phyloP scores from a whole-genome alignment of 768 basidiomycete genomes.

The Pulveroboletus frians region DNA sequence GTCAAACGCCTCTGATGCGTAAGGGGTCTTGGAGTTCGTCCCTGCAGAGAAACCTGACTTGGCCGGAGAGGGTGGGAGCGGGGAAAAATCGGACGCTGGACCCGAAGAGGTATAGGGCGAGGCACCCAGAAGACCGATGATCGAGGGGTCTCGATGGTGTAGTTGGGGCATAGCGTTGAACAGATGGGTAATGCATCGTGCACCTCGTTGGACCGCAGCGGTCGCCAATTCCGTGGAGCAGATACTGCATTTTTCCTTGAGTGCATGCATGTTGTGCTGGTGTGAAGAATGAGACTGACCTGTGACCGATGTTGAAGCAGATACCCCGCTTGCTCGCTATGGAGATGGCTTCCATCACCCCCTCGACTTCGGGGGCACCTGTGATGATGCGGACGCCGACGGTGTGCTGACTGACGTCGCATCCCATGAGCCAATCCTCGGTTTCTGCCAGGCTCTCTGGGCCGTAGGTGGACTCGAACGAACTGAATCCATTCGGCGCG shows the following conservation, averaged over 20 bases:
- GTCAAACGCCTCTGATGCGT: conserved; percentile 59
- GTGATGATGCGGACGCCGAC: conserved; percentile 77
- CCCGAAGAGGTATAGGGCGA: conserved; percentile 55
- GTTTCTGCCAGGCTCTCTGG: conserved; percentile 53
- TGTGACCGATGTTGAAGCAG: conserved; percentile 85
- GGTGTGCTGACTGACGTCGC: conserved; percentile 22
- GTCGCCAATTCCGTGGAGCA: conserved; percentile 73
- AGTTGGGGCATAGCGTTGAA: conserved; percentile 93
- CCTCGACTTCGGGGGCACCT: conserved; percentile 79
- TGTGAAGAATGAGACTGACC: conserved; percentile 37
- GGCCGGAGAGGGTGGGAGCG: conserved; percentile 14
- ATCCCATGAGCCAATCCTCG: conserved; percentile 63
- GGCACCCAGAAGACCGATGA: conserved; percentile 82
- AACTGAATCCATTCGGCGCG: conserved; percentile 56
- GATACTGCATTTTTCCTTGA: conserved; percentile 39
- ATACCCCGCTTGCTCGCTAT: conserved; percentile 61
- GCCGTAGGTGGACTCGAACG: conserved; percentile 76
- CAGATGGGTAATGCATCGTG: conserved; percentile 83
- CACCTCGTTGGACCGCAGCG: conserved; percentile 64
- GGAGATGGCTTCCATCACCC: conserved; percentile 67
- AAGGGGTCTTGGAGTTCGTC: conserved; percentile 16
- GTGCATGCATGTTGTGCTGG: neutral
- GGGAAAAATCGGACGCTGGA: conserved; percentile 31
- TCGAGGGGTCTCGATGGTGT: conserved; percentile 87
- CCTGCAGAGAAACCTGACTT: conserved; percentile 9